Percentiles rank a stretch among this genome's conserved stretches.
Evolutionary conservation across 2,329 filamentous ascomycete species (phyloP).

Genomic region (Aspergillaceae sp.): DNA sequence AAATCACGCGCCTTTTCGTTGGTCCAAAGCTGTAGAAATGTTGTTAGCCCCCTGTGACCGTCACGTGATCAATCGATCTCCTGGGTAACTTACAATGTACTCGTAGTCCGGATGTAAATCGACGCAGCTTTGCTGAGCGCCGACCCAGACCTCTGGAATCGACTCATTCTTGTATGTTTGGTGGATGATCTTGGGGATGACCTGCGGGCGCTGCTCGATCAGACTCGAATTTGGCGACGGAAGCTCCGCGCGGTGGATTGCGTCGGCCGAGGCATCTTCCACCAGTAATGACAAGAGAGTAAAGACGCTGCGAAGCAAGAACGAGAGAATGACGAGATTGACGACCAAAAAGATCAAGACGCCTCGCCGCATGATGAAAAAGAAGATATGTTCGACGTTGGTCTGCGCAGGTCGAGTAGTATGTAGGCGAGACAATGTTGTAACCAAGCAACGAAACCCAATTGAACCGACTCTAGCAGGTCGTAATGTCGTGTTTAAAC

Average conservation of each 20-base stretch:
- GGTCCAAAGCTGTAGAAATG: conserved; percentile 59
- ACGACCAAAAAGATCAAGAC: conserved; percentile 56
- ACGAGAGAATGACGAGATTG: conserved; percentile 55
- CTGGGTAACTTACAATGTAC: conserved; percentile 54
- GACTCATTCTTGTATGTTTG: conserved; percentile 66
- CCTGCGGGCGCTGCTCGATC: conserved; percentile 48
- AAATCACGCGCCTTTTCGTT: conserved; percentile 61
- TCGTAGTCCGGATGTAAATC: conserved; percentile 63
- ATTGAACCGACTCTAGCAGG: conserved; percentile 1
- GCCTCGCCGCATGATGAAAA: conserved; percentile 49
- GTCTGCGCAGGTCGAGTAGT: neutral
- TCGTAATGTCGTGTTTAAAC: conserved; percentile 2
- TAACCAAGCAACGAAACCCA: neutral
- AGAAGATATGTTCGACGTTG: neutral
- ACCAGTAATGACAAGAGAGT: conserved; percentile 63
- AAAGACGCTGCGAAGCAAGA: conserved; percentile 60
- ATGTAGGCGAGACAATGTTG: neutral
- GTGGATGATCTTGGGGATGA: conserved; percentile 70
- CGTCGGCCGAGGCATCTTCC: conserved; percentile 58
- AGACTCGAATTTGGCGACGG: conserved; percentile 55
- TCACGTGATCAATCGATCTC: neutral
- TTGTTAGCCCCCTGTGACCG: conserved; percentile 10
- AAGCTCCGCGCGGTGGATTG: conserved; percentile 58
- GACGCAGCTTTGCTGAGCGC: conserved; percentile 57
- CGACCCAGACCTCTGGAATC: conserved; percentile 58